phyloP scores from a whole-genome alignment of 768 basidiomycete genomes.

The Tulasnella sp. region DNA sequence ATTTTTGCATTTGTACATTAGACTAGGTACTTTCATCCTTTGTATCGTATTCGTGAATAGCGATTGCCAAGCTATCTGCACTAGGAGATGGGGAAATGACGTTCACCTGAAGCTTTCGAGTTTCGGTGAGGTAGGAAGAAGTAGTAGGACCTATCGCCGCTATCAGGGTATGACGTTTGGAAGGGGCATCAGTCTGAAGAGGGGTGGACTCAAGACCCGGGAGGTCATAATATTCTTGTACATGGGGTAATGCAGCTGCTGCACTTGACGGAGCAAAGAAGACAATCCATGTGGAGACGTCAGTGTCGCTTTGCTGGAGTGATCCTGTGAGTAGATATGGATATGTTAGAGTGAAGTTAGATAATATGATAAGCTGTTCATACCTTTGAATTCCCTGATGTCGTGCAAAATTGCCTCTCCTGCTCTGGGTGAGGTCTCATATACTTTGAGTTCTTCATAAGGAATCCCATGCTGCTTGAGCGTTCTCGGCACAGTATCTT shows the following conservation, averaged over 20 bases:
- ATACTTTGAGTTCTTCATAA: not conserved
- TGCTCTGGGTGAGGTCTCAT: not conserved
- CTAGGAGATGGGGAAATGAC: conserved; percentile 44
- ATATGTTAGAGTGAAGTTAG: not conserved
- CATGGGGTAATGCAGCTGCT: conserved; percentile 38
- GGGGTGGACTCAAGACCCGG: conserved; percentile 12
- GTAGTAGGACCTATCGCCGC: conserved; percentile 65
- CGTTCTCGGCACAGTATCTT: conserved; percentile 3
- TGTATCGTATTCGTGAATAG: conserved; percentile 4
- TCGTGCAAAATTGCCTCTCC: not conserved
- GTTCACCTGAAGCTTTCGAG: conserved; percentile 37
- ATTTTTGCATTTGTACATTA: too few relatives aligned
- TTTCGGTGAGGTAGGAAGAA: conserved; percentile 35
- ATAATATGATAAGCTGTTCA: not conserved
- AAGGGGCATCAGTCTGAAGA: not conserved
- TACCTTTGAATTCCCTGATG: not conserved
- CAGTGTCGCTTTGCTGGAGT: not conserved
- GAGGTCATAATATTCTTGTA: conserved; percentile 37
- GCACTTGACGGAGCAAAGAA: conserved; percentile 67
- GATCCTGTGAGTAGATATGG: not conserved
- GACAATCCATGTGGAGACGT: conserved; percentile 43
- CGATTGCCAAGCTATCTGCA: conserved; percentile 36
- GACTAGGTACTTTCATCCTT: not conserved
- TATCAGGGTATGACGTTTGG: conserved; percentile 22
- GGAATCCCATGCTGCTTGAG: not conserved